Evolutionary conservation across 2,329 filamentous ascomycete genomes (phyloP), one percentile per base, ranked within the genome.

Genomic region (Aureobasidium sp.): DNA sequence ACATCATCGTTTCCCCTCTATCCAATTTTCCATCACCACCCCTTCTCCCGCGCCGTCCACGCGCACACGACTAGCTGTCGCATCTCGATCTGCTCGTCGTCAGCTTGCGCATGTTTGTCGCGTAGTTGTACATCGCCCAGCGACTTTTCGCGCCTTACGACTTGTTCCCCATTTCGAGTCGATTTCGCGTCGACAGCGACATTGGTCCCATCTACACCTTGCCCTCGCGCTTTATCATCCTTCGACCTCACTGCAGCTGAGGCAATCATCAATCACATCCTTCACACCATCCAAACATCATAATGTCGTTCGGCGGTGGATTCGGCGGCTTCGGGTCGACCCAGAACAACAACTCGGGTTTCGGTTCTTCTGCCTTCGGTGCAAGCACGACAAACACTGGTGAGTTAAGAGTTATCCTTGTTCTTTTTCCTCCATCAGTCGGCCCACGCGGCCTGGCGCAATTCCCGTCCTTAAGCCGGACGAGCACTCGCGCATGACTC

Each of bases 271-370:
- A 34, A 50, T 9, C 36, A 43, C 29, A 20, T 26, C 34, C n/a
- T 43, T n/a, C 27, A 15, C n/a, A 46, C 10, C 57, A 17, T 51
- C 46, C 5, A 8, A 36, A 48, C n/a, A 13, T 39, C 59, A 60
- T 47, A 41, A 66, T 66, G 64, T 64, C 64, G 27, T 64, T 64
- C 52, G 81, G 79, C 68, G 84, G 82, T 65, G 77, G 77, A 3
- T 86, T 86, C 66, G 77, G 77, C 26, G 78, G 77, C 4, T 81
- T 79, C 55, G 63, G 63, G 17, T 57, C 63, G 12, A 61, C 43
- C 41, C 62, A 57, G 15, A 65, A 63, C 48, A 61, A 20, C 47
- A 63, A 39, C 50, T 53, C 55, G 2, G 71, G 71, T 59, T 52
- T 52, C 20, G 50, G 34, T 26, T 13, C 34, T 26, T 37, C 32